These are phyloP conservation scores for Pycnococcus provasolii DNA, from an alignment of 139 green algal species.

Conservation along the genomic window DNA sequence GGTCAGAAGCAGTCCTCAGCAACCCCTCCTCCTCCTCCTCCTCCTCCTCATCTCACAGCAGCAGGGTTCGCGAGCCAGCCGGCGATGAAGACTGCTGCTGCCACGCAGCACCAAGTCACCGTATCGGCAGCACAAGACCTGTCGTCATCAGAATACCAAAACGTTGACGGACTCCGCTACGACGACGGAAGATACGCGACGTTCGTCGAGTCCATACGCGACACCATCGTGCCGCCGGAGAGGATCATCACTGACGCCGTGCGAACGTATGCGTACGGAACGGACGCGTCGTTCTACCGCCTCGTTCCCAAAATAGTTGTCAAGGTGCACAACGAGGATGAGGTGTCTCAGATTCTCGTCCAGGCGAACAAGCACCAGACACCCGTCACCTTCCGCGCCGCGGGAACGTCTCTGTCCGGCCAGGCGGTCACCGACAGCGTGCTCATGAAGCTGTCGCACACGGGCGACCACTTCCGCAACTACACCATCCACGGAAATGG, in stretches of 20 bases:
- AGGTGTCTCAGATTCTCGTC: conserved; percentile 71
- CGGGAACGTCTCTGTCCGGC: conserved; percentile 82
- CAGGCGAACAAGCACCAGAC: conserved; percentile 72
- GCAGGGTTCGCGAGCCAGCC: no score
- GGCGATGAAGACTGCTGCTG: no score
- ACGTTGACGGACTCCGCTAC: conserved; percentile 32
- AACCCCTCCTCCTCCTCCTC: no score
- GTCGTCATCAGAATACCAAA: not conserved
- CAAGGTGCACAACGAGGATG: conserved; percentile 75
- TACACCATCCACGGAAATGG: conserved; percentile 63
- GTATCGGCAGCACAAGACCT: no score
- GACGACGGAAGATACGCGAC: conserved; percentile 81
- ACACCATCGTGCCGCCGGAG: conserved; percentile 60
- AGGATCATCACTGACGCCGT: conserved; percentile 77
- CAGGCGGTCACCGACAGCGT: conserved; percentile 85
- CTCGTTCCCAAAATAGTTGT: conserved; percentile 78
- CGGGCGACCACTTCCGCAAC: conserved; percentile 86
- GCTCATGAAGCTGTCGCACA: conserved; percentile 90
- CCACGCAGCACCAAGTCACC: no score
- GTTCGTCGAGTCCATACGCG: conserved; percentile 65
- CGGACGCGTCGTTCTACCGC: conserved; percentile 88
- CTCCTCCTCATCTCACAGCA: no score
- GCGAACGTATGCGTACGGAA: conserved; percentile 87
- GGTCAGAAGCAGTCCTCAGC: no score
- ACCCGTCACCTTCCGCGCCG: conserved; percentile 88